Evolutionary conservation across 2,329 filamentous ascomycete species (phyloP).

Genomic region (Aspergillus sp.): DNA sequence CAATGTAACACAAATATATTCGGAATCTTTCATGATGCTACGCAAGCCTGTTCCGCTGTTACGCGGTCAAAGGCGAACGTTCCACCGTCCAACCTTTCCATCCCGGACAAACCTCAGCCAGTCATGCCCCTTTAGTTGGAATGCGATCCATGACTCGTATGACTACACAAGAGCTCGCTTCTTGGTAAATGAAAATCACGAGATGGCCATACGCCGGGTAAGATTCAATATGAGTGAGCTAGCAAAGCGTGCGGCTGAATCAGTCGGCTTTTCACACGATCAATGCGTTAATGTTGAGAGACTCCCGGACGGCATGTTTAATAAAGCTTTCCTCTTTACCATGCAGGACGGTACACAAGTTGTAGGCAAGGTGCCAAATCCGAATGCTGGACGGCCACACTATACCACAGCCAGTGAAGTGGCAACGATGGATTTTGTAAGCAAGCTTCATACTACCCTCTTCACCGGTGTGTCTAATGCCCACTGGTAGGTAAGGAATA

Average conservation of each 20-base stretch:
- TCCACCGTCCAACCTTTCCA: neutral
- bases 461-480: too few relatives aligned
- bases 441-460: neutral
- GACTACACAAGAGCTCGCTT: neutral
- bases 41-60: neutral
- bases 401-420: constrained; percentile 25
- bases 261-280: neutral
- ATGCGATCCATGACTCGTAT: neutral
- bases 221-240: neutral
- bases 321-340: constrained; percentile 22
- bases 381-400: constrained; percentile 21
- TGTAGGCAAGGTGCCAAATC: constrained; percentile 25
- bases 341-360: constrained; percentile 24
- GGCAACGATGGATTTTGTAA: constrained; percentile 26
- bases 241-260: neutral
- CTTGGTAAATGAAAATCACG: neutral
- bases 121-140: neutral
- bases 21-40: neutral
- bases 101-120: neutral
- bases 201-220: neutral
- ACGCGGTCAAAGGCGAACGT: neutral
- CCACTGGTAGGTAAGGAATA: constrained; percentile 15
- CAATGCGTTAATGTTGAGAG: constrained; percentile 8
- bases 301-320: constrained; percentile 23
- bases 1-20: too few relatives aligned